Percentiles rank a stretch among this genome's conserved stretches.
Conservation (phyloP, 768 basidiomycete species). For the Suillus occidentalis region DNA sequence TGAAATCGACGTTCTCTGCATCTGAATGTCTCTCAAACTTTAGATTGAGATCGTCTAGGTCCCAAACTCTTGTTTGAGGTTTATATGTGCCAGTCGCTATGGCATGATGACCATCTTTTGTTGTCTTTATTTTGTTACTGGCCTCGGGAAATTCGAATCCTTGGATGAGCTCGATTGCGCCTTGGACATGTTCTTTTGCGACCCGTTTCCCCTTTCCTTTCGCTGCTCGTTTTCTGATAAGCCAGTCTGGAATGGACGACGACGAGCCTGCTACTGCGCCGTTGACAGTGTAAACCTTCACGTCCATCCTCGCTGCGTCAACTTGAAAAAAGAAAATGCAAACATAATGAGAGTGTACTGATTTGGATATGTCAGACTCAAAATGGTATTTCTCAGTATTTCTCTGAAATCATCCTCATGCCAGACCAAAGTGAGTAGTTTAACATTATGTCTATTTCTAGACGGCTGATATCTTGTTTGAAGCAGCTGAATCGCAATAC, state of each 20-base stretch:
- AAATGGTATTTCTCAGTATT: neutral
- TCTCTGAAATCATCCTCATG: neutral
- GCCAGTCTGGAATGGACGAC: constrained; percentile 93
- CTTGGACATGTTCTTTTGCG: constrained; percentile 72
- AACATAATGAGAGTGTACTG: neutral
- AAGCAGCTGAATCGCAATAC: constrained; percentile 60
- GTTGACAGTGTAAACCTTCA: constrained; percentile 95
- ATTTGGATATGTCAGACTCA: neutral
- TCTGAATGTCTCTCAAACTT: constrained; percentile 98
- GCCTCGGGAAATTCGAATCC: constrained; percentile 98
- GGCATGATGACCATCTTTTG: constrained; percentile 88
- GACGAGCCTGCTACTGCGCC: constrained; percentile 86
- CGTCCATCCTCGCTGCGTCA: constrained; percentile 25
- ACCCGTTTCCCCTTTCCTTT: constrained; percentile 67
- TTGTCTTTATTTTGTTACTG: constrained; percentile 87
- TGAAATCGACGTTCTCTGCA: constrained; percentile 96
- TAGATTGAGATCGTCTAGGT: constrained; percentile 85
- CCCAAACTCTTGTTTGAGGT: constrained; percentile 95
- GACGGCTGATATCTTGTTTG: neutral
- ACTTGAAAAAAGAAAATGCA: neutral
- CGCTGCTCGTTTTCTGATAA: constrained; percentile 66
- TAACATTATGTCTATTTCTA: neutral
- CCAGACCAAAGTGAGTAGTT: neutral
- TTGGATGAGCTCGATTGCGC: constrained; percentile 88
- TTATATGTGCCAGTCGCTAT: constrained; percentile 98